Conservation (phyloP, 176 grass and related monocot species). For the Echinochloa phyllopogon region DNA sequence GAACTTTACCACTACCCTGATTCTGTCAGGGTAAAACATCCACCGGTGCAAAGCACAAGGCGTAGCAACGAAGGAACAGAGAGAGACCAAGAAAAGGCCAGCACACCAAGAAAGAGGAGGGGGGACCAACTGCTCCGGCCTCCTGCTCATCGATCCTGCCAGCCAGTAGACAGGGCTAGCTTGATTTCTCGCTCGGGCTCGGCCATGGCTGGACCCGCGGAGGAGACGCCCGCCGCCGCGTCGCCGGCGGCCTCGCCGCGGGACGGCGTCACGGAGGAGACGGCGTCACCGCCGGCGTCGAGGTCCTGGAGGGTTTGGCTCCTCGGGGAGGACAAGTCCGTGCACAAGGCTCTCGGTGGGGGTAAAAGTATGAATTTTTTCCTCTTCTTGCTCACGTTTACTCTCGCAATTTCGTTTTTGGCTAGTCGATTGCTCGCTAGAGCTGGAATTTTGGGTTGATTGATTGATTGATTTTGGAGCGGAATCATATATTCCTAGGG, state of each 20-base stretch:
- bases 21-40: not conserved
- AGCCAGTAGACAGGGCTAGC: not conserved
- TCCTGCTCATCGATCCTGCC: not conserved
- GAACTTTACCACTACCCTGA: too few species aligned
- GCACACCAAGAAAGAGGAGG: not conserved
- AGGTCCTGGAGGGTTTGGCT: slow-evolving; percentile 53
- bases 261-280: slow-evolving; percentile 48
- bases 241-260: slow-evolving; percentile 29
- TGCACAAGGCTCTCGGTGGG: slow-evolving; percentile 77
- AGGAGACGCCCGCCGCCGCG: slow-evolving; percentile 30
- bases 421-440: not conserved
- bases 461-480: not conserved
- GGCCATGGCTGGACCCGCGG: slow-evolving; percentile 44
- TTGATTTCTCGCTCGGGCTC: not conserved
- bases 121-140: not conserved
- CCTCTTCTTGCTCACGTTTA: not conserved
- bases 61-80: not conserved
- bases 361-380: slow-evolving; percentile 63
- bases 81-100: not conserved
- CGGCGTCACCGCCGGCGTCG: slow-evolving; percentile 3
- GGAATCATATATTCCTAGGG: not conserved
- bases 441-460: not conserved
- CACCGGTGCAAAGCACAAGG: not conserved
- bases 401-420: not conserved
- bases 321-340: slow-evolving; percentile 69